Conservation (phyloP, 805 yeast genomes). For the Candida endomychidarum region DNA sequence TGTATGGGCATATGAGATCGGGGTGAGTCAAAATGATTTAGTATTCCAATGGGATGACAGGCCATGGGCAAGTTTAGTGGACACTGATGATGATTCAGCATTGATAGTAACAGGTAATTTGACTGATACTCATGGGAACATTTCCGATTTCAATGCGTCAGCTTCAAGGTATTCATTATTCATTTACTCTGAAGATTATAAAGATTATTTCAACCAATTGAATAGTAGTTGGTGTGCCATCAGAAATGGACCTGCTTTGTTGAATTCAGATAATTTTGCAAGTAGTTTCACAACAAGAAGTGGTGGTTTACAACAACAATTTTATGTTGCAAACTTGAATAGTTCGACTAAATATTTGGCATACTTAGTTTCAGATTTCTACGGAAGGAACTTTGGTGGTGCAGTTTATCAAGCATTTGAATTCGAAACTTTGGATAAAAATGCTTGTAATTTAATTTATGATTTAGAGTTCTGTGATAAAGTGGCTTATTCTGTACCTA, state of each 20-base stretch:
- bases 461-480: slow-evolving; percentile 73
- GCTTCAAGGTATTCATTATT: slow-evolving; percentile 40
- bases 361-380: slow-evolving; percentile 54
- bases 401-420: slow-evolving; percentile 54
- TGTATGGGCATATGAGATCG: slow-evolving; percentile 66
- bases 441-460: slow-evolving; percentile 71
- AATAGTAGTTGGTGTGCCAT: slow-evolving; percentile 73
- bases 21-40: slow-evolving; percentile 60
- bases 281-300: slow-evolving; percentile 45
- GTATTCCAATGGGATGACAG: slow-evolving; percentile 69
- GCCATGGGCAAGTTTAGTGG: slow-evolving; percentile 57
- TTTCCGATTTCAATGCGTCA: slow-evolving; percentile 21
- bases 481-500: slow-evolving; percentile 89
- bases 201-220: slow-evolving; percentile 36
- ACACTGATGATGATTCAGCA: slow-evolving; percentile 68
- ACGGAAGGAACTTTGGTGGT: slow-evolving; percentile 53
- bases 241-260: slow-evolving; percentile 47
- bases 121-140: slow-evolving; percentile 19
- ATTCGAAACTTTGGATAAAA: slow-evolving; percentile 54
- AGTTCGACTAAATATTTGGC: slow-evolving; percentile 63
- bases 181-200: slow-evolving; percentile 45
- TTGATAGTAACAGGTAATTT: slow-evolving; percentile 62
- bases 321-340: slow-evolving; percentile 61
- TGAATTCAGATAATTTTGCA: slow-evolving; percentile 22
- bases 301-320: slow-evolving; percentile 56